phyloP scores from a whole-genome alignment of 371 early-diverging fungal genomes.

The Apophysomyces trapeziformis region DNA sequence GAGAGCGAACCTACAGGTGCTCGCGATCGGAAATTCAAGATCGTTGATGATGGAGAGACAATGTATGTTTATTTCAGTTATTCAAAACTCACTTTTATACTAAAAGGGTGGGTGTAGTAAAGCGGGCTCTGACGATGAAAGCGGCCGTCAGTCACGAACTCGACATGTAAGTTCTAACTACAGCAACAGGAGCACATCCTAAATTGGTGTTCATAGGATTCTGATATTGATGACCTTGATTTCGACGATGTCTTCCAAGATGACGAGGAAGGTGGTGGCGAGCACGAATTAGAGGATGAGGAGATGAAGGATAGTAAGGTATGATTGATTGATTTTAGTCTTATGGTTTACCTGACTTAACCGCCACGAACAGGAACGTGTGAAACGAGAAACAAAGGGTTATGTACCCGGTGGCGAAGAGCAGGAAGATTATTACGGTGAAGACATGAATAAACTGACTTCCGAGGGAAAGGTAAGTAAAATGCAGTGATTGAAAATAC shows the following conservation, averaged over 20 bases:
- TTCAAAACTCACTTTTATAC: neutral
- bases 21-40: slow-evolving; percentile 32
- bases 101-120: slow-evolving; percentile 15
- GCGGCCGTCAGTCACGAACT: slow-evolving; percentile 24
- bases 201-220: slow-evolving; percentile 21
- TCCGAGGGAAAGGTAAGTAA: slow-evolving; percentile 51
- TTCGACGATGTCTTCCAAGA: slow-evolving; percentile 59
- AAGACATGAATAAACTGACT: slow-evolving; percentile 26
- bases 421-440: slow-evolving; percentile 28
- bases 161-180: slow-evolving; percentile 4
- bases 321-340: slow-evolving; percentile 2
- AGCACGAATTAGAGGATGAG: slow-evolving; percentile 68
- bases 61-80: neutral
- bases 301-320: slow-evolving; percentile 61
- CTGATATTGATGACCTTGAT: slow-evolving; percentile 60
- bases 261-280: slow-evolving; percentile 84
- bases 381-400: slow-evolving; percentile 46
- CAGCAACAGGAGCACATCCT: neutral
- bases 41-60: slow-evolving; percentile 35
- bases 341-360: slow-evolving; percentile 17
- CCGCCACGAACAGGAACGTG: slow-evolving; percentile 26
- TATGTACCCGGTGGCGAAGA: slow-evolving; percentile 35
- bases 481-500: neutral
- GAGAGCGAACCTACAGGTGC: slow-evolving; percentile 32
- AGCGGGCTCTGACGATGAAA: slow-evolving; percentile 30